Evolutionary conservation across 345 rosid genomes (phyloP).

Genomic region (Populus alba): DNA sequence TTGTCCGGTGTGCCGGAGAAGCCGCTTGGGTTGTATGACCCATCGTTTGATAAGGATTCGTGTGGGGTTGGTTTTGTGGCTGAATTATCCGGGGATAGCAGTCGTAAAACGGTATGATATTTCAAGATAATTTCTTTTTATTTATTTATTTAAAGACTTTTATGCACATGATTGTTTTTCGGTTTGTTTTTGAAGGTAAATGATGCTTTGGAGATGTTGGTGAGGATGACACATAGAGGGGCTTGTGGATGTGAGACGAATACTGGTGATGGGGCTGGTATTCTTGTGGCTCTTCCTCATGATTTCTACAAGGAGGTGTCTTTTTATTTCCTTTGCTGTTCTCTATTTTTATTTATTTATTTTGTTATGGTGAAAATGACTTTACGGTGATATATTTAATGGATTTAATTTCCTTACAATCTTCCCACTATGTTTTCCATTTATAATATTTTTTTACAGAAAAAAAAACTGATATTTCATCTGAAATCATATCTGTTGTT

Average conservation of each 20-base stretch:
- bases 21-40: slow-evolving; percentile 95
- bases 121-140: background rate
- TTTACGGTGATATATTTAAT: no score
- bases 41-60: slow-evolving; percentile 88
- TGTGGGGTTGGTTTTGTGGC: slow-evolving; percentile 99
- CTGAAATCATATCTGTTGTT: no score
- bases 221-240: slow-evolving; percentile 93
- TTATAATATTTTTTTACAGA: no score
- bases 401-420: no score
- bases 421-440: no score
- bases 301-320: slow-evolving; percentile 67
- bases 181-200: slow-evolving; percentile 44
- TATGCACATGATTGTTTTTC: background rate
- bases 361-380: no score
- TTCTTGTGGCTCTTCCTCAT: slow-evolving; percentile 87
- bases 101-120: slow-evolving; percentile 74
- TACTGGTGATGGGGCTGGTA: slow-evolving; percentile 99
- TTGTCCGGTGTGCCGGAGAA: slow-evolving; percentile 87
- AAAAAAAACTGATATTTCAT: no score
- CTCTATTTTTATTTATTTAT: background rate
- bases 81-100: slow-evolving; percentile 77
- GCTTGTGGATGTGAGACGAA: slow-evolving; percentile 98
- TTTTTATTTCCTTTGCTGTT: background rate
- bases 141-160: no score
- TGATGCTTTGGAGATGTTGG: slow-evolving; percentile 94